Percentiles rank a stretch among this genome's conserved stretches.
Evolutionary conservation across 257 asterid species (phyloP).

Genomic region (Solanum medicagineum): DNA sequence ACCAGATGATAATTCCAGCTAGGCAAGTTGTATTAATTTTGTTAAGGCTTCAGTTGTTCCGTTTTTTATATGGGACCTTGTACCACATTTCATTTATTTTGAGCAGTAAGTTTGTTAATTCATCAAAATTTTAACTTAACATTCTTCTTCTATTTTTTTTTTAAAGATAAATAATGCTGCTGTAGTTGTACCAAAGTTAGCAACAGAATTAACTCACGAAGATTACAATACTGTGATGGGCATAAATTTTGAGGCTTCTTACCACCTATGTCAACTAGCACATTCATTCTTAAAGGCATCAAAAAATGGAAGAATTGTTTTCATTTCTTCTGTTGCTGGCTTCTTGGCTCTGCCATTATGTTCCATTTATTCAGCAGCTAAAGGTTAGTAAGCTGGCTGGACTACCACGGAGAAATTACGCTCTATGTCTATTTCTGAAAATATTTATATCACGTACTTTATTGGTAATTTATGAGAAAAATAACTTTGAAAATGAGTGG

Average conservation of each 20-base stretch:
- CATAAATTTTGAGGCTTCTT: conserved; percentile 14
- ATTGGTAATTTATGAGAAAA: not conserved
- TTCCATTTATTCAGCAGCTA: conserved; percentile 14
- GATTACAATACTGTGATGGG: conserved; percentile 10
- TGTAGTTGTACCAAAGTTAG: not conserved
- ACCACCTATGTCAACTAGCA: conserved; percentile 14
- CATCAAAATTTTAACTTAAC: no score
- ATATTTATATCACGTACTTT: no score
- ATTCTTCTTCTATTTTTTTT: not conserved
- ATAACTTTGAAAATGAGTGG: not conserved
- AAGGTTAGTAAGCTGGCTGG: not conserved
- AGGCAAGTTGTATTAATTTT: no score
- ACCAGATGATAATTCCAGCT: no score
- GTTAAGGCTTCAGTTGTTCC: no score
- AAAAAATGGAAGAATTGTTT: conserved; percentile 8
- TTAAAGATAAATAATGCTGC: conserved; percentile 22
- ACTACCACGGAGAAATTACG: no score
- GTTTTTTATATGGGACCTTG: no score
- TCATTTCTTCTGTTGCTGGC: conserved; percentile 20
- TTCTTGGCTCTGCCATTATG: conserved; percentile 3
- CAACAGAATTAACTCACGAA: conserved; percentile 1
- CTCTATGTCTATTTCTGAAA: not conserved
- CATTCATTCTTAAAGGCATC: conserved; percentile 19
- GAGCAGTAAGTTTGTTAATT: no score
- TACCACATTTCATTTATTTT: no score